Conservation (phyloP, 345 rosid genomes). For the Pelargonium nanum region DNA sequence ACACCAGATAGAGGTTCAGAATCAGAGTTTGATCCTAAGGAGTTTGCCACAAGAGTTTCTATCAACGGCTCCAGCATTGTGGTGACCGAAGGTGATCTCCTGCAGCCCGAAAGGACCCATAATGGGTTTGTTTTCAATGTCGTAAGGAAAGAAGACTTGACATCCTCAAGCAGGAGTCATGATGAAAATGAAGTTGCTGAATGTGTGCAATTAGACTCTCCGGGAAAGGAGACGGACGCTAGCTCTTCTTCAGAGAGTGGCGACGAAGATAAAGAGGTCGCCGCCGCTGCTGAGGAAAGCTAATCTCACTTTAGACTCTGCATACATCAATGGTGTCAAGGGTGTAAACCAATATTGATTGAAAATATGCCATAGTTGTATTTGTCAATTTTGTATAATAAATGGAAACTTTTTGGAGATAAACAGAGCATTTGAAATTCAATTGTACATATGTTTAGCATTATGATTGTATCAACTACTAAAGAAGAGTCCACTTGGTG, state of each 20-base stretch:
- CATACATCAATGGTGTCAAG: too few relatives aligned
- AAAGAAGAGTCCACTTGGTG: too few relatives aligned
- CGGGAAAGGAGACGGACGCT: constrained; percentile 46
- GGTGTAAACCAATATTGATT: too few relatives aligned
- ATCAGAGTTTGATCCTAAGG: constrained; percentile 31
- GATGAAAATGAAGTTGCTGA: constrained; percentile 44
- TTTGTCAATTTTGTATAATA: too few relatives aligned
- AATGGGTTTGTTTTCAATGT: constrained; percentile 71
- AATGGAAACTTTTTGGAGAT: too few relatives aligned
- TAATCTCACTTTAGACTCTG: neutral
- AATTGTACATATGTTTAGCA: too few relatives aligned
- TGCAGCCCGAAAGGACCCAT: constrained; percentile 59
- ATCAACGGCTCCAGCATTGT: constrained; percentile 37
- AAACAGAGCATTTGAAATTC: too few relatives aligned
- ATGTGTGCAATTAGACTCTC: constrained; percentile 52
- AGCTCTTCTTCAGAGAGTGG: constrained; percentile 59
- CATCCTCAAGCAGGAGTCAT: constrained; percentile 23
- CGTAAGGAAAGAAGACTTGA: constrained; percentile 53
- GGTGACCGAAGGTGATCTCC: constrained; percentile 71
- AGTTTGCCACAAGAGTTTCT: constrained; percentile 21
- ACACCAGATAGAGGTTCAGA: constrained; percentile 31
- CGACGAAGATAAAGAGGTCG: constrained; percentile 22
- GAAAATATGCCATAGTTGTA: neutral
- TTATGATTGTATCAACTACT: too few relatives aligned
- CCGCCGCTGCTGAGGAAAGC: constrained; percentile 3